phyloP scores from a whole-genome alignment of 2,329 filamentous ascomycete genomes.

The Colletotrichum plurivorum region DNA sequence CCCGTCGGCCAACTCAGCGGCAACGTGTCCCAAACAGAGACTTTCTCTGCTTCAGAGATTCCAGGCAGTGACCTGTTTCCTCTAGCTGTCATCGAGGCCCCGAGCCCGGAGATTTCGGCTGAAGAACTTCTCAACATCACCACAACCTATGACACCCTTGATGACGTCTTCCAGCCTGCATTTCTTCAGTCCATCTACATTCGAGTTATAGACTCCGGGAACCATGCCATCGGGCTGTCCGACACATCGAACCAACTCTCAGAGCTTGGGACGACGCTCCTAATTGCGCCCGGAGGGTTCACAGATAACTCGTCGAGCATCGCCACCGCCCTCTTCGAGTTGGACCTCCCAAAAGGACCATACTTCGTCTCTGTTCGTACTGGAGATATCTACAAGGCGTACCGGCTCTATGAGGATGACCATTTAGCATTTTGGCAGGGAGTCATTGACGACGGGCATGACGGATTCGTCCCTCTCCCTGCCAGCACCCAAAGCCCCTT shows the following conservation, averaged over 20 bases:
- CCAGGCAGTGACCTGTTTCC: constrained; percentile 29
- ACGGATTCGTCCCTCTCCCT: constrained; percentile 12
- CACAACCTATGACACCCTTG: constrained; percentile 23
- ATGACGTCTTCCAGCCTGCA: constrained; percentile 47
- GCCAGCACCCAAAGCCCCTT: constrained; percentile 20
- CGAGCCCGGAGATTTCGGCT: background rate
- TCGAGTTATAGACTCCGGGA: background rate
- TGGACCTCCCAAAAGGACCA: constrained; percentile 33
- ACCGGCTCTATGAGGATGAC: constrained; percentile 36
- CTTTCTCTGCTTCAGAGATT: background rate
- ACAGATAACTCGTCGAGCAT: background rate
- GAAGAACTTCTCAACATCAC: constrained; percentile 14
- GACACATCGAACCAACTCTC: background rate
- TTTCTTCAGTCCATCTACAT: constrained; percentile 46
- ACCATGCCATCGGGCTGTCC: background rate
- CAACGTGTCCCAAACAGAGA: constrained; percentile 2
- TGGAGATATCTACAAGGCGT: constrained; percentile 38
- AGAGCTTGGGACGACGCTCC: background rate
- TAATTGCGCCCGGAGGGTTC: background rate
- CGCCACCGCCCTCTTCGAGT: background rate
- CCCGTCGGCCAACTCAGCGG: constrained; percentile 20
- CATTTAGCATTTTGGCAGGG: background rate
- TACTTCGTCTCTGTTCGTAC: constrained; percentile 32
- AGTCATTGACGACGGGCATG: constrained; percentile 4
- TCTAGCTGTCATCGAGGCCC: constrained; percentile 16